phyloP scores from a whole-genome alignment of 169 alveolate genomes.

The Blepharisma undulans region DNA sequence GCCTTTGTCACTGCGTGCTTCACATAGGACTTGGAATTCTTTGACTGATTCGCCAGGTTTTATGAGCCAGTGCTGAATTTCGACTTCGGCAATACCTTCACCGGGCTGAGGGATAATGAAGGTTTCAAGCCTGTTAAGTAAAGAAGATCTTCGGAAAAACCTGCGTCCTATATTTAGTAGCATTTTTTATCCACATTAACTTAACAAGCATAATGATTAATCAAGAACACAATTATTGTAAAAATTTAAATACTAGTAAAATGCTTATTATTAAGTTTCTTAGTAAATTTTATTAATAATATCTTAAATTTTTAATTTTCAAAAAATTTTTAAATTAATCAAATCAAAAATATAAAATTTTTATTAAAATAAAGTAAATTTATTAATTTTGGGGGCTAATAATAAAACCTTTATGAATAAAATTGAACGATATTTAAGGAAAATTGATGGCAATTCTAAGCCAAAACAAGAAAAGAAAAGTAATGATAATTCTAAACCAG shows the following conservation, averaged over 20 bases:
- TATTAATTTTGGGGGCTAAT: background rate
- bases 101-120: conserved; percentile 39
- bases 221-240: background rate
- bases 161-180: background rate
- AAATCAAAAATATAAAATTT: too few species aligned
- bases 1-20: conserved; percentile 40
- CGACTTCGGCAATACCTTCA: conserved; percentile 41
- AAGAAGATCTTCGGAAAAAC: background rate
- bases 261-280: too few species aligned
- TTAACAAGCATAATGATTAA: background rate
- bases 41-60: conserved; percentile 10
- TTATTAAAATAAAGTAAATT: too few species aligned
- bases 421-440: background rate
- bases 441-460: background rate
- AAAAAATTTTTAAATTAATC: too few species aligned
- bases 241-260: too few species aligned
- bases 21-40: conserved; percentile 35
- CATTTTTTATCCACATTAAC: conserved; percentile 1
- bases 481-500: too few species aligned
- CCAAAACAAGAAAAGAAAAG: background rate
- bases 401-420: background rate
- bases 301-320: too few species aligned
- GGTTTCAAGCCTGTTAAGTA: background rate
- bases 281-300: too few species aligned
- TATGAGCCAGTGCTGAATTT: conserved; percentile 26